phyloP scores from a whole-genome alignment of 306 rosid species.

The Myrica gale region DNA sequence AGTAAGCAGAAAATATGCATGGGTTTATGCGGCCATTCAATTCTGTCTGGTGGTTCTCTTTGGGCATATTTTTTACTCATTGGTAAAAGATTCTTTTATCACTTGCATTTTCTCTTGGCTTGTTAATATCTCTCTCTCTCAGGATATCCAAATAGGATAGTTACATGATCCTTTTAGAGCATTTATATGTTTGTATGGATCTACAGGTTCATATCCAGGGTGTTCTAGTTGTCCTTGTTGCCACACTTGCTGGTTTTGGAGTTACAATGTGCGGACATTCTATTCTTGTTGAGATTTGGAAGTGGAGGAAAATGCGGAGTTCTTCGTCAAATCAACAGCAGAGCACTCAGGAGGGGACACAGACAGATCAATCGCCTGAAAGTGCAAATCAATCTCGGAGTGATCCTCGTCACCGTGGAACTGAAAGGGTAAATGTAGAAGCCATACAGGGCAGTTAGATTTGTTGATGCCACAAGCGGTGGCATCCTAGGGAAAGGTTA shows the following conservation, averaged over 20 bases:
- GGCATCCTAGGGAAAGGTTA: constrained; percentile 8
- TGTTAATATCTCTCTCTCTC: neutral
- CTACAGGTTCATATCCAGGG: constrained; percentile 61
- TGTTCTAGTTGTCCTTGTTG: constrained; percentile 65
- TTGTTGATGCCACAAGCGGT: neutral
- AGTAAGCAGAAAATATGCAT: constrained; percentile 70
- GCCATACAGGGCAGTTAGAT: constrained; percentile 28
- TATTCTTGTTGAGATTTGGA: constrained; percentile 39
- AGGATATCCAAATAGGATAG: neutral
- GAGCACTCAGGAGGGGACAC: constrained; percentile 21
- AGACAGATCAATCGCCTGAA: constrained; percentile 31
- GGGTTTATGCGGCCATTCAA: constrained; percentile 72
- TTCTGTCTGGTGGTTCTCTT: constrained; percentile 52
- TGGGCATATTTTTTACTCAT: constrained; percentile 58
- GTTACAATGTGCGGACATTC: constrained; percentile 57
- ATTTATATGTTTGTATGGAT: constrained; percentile 19
- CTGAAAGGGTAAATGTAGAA: constrained; percentile 23
- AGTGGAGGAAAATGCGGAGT: constrained; percentile 40
- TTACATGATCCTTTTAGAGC: constrained; percentile 5
- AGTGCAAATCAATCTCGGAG: constrained; percentile 30
- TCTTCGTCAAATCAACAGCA: constrained; percentile 37
- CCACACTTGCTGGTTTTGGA: constrained; percentile 76
- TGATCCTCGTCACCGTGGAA: constrained; percentile 34
- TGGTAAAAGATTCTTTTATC: constrained; percentile 48
- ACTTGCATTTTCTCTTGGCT: neutral